phyloP scores from a whole-genome alignment of 2,329 filamentous ascomycete species.

The Boeremia lycopersici region DNA sequence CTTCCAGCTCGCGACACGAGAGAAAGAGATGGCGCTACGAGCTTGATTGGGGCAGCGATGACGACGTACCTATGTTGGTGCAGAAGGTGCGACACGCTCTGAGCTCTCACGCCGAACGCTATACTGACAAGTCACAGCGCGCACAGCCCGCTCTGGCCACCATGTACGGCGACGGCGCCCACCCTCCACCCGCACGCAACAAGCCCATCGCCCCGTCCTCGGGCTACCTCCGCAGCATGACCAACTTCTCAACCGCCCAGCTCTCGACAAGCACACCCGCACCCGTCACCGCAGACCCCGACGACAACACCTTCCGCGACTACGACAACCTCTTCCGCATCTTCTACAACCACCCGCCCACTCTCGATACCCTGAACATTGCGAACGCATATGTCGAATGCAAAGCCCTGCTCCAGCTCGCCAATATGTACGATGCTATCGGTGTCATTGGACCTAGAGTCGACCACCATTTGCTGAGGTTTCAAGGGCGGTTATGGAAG shows the following conservation, averaged over 20 bases:
- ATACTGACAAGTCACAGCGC: not conserved
- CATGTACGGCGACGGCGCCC: slow-evolving; percentile 59
- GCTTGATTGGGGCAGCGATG: slow-evolving; percentile 73
- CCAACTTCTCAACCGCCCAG: slow-evolving; percentile 67
- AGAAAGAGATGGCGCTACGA: slow-evolving; percentile 84
- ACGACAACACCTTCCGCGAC: slow-evolving; percentile 79
- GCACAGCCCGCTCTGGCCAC: slow-evolving; percentile 50
- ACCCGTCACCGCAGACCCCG: slow-evolving; percentile 61
- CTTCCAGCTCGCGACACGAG: slow-evolving; percentile 49
- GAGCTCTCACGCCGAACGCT: slow-evolving; percentile 4
- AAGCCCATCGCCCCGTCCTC: slow-evolving; percentile 68
- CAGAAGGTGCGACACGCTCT: slow-evolving; percentile 65
- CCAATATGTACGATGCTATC: slow-evolving; percentile 94
- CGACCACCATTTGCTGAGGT: slow-evolving; percentile 91
- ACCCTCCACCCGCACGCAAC: slow-evolving; percentile 60
- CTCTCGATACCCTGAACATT: slow-evolving; percentile 84
- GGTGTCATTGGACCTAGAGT: slow-evolving; percentile 86
- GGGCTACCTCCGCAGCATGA: slow-evolving; percentile 85
- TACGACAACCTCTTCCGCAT: slow-evolving; percentile 96
- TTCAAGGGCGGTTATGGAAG: slow-evolving; percentile 89
- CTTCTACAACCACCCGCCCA: slow-evolving; percentile 90
- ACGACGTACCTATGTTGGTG: slow-evolving; percentile 85
- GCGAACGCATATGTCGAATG: slow-evolving; percentile 92
- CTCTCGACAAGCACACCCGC: slow-evolving; percentile 28
- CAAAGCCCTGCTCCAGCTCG: slow-evolving; percentile 84